phyloP scores from a whole-genome alignment of 768 basidiomycete genomes.

The Lanmaoa rubissima region DNA sequence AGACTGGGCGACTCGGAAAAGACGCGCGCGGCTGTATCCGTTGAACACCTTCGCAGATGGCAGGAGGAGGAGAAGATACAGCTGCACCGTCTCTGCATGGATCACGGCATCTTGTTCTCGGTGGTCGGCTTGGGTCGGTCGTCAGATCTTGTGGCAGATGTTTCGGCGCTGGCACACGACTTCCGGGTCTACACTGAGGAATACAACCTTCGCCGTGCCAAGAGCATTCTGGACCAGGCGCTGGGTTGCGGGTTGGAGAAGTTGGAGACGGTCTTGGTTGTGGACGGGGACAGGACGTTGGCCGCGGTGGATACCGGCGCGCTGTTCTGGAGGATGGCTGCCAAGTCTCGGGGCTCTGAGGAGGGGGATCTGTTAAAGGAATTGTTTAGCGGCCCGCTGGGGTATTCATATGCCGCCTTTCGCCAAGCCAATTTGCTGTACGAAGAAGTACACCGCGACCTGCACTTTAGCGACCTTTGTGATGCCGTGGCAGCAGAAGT shows the following conservation, averaged over 20 bases:
- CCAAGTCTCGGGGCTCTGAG: slow-evolving; percentile 12
- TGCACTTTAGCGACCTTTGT: slow-evolving; percentile 13
- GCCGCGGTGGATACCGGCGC: slow-evolving; percentile 9
- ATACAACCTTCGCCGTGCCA: slow-evolving; percentile 13
- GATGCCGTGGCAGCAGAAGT: slow-evolving; percentile 14
- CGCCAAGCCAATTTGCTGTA: slow-evolving; percentile 11
- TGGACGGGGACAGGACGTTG: slow-evolving; percentile 13
- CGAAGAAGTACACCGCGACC: slow-evolving; percentile 9
- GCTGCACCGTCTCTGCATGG: slow-evolving; percentile 15
- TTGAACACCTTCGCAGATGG: slow-evolving; percentile 15
- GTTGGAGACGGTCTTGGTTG: slow-evolving; percentile 11
- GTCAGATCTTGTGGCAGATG: slow-evolving; percentile 12
- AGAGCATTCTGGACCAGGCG: slow-evolving; percentile 13
- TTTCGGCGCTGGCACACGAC: slow-evolving; percentile 9
- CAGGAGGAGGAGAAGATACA: slow-evolving; percentile 15
- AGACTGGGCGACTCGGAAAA: slow-evolving; percentile 9
- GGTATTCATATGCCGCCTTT: slow-evolving; percentile 15
- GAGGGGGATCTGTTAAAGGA: slow-evolving; percentile 7
- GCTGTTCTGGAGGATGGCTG: slow-evolving; percentile 14
- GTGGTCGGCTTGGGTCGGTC: slow-evolving; percentile 11
- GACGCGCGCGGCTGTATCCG: slow-evolving; percentile 7
- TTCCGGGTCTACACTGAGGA: slow-evolving; percentile 13
- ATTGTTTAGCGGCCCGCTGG: slow-evolving; percentile 13
- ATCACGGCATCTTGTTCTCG: slow-evolving; percentile 16
- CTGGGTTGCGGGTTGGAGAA: slow-evolving; percentile 12